These are phyloP conservation scores for Sporisorium graminicola DNA, from an alignment of 1,284 basidiomycete species.

Conservation along the genomic window DNA sequence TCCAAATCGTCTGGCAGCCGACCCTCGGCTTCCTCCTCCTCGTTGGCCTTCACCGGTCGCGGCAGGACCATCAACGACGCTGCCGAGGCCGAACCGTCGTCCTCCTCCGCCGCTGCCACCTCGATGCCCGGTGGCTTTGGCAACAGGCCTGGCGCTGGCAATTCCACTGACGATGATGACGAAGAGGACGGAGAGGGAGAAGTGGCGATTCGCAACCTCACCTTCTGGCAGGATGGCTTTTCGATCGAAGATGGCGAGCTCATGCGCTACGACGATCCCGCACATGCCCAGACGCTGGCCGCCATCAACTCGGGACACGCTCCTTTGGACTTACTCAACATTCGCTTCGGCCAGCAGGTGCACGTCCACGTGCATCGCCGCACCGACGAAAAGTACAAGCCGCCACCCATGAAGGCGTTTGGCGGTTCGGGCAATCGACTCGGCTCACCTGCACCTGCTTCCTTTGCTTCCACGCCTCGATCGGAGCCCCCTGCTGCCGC, in stretches of 20 bases:
- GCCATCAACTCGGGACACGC: constrained; percentile 87
- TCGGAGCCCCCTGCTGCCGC: constrained; percentile 49
- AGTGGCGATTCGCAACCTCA: constrained; percentile 80
- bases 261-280: constrained; percentile 85
- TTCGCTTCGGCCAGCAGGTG: constrained; percentile 83
- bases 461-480: constrained; percentile 30
- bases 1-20: constrained; percentile 10
- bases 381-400: constrained; percentile 80
- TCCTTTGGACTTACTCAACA: constrained; percentile 82
- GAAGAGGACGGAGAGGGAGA: constrained; percentile 73
- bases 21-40: constrained; percentile 12
- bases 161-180: constrained; percentile 58
- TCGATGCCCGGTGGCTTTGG: constrained; percentile 42
- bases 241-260: constrained; percentile 90
- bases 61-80: constrained; percentile 54
- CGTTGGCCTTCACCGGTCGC: constrained; percentile 46
- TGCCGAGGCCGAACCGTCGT: constrained; percentile 23
- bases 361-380: constrained; percentile 85
- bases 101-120: constrained; percentile 19
- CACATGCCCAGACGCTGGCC: constrained; percentile 79
- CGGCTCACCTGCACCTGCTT: constrained; percentile 72
- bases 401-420: constrained; percentile 75
- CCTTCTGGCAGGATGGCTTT: constrained; percentile 95
- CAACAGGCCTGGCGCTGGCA: constrained; percentile 3
- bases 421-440: constrained; percentile 84